These are phyloP conservation scores for Alectoria sarmentosa DNA, from an alignment of 495 filamentous ascomycete genomes.

Conservation along the genomic window DNA sequence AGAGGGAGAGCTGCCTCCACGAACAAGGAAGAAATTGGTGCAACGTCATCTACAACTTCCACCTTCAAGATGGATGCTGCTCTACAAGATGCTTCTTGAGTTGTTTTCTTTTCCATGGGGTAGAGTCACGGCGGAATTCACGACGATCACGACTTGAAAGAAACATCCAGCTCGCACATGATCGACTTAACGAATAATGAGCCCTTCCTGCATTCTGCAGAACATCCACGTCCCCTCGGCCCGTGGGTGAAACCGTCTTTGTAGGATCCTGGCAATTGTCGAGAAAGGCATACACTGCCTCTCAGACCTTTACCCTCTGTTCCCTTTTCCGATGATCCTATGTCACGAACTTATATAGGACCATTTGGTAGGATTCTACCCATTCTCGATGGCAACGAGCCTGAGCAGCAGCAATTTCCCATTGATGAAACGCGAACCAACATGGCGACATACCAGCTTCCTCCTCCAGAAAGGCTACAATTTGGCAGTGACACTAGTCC, in stretches of 20 bases:
- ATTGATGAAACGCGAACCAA: conserved; percentile 36
- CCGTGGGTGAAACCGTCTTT: neutral
- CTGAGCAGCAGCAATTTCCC: conserved; percentile 31
- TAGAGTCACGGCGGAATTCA: neutral
- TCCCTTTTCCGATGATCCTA: conserved; percentile 24
- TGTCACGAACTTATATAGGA: conserved; percentile 42
- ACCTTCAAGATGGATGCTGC: neutral
- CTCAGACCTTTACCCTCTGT: neutral
- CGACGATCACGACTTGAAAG: neutral
- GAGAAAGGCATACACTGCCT: conserved; percentile 1
- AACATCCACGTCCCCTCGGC: neutral
- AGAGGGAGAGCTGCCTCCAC: neutral
- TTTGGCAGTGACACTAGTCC: conserved; percentile 39
- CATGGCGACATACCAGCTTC: conserved; percentile 43
- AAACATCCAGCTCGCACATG: neutral
- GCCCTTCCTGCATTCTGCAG: neutral
- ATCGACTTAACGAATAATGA: neutral
- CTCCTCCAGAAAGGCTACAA: conserved; percentile 41
- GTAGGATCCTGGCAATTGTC: neutral
- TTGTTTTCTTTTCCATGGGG: neutral
- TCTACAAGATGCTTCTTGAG: neutral
- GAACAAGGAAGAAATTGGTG: neutral
- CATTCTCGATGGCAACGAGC: conserved; percentile 27
- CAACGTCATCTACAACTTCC: neutral
- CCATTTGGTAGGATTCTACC: conserved; percentile 47